phyloP scores from a whole-genome alignment of 2,329 filamentous ascomycete genomes.

The Clonostachys chloroleuca region DNA sequence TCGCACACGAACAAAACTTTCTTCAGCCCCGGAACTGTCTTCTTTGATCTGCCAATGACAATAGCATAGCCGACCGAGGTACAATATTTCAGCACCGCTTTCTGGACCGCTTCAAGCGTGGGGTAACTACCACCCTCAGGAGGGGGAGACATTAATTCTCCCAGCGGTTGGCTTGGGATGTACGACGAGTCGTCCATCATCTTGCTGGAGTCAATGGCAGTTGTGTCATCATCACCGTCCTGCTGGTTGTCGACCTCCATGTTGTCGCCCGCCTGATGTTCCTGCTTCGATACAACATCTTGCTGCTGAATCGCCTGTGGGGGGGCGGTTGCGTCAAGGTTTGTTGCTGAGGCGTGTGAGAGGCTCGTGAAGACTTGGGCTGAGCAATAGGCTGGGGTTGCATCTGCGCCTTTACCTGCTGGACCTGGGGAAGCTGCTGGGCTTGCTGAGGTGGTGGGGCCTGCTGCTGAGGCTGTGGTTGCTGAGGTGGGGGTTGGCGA shows the following conservation, averaged over 20 bases:
- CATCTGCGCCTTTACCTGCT: conserved; percentile 12
- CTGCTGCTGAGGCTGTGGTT: conserved; percentile 13
- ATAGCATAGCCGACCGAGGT: conserved; percentile 65
- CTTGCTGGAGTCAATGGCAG: conserved; percentile 40
- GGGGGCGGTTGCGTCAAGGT: conserved; percentile 7
- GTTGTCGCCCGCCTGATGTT: conserved; percentile 37
- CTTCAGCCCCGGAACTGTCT: conserved; percentile 62
- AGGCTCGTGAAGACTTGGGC: conserved; percentile 7
- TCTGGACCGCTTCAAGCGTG: conserved; percentile 60
- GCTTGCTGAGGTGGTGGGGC: conserved; percentile 1
- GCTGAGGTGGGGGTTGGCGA: conserved; percentile 20
- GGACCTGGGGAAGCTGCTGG: conserved; percentile 12
- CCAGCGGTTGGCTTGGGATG: conserved; percentile 50
- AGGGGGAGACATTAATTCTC: conserved; percentile 56
- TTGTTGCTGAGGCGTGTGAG: conserved; percentile 10
- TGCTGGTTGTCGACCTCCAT: conserved; percentile 51
- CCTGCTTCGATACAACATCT: conserved; percentile 10
- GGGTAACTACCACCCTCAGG: conserved; percentile 61
- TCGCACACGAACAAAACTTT: conserved; percentile 67
- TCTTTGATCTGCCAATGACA: conserved; percentile 64
- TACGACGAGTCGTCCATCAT: conserved; percentile 44
- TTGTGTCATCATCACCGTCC: conserved; percentile 38
- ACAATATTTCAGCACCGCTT: conserved; percentile 60
- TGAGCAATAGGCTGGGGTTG: conserved; percentile 9
- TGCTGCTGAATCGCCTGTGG: conserved; percentile 17